Evolutionary conservation across 768 basidiomycete species (phyloP).

Genomic region (Leucosporidium creatinivorum): DNA sequence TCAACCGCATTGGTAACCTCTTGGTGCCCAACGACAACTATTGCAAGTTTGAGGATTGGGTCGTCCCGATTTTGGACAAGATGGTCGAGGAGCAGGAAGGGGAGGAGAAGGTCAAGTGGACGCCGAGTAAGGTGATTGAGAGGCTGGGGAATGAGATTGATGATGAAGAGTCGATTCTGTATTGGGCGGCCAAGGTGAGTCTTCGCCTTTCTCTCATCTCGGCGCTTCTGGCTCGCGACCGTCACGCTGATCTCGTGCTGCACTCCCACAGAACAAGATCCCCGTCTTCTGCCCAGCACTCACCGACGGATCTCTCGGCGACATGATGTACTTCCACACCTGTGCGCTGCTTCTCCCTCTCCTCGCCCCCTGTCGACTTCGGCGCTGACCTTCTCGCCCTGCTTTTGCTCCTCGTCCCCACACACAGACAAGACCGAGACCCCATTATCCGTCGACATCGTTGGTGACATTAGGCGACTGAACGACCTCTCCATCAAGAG

Average conservation of each 20-base stretch:
- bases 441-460: constrained; percentile 76
- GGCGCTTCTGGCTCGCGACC: not conserved
- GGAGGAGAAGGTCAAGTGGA: constrained; percentile 63
- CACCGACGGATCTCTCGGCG: constrained; percentile 95
- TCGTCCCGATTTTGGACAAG: constrained; percentile 81
- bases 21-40: constrained; percentile 97
- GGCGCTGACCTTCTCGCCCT: not conserved
- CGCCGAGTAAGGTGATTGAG: constrained; percentile 86
- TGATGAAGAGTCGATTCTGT: constrained; percentile 94
- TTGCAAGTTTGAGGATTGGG: constrained; percentile 99
- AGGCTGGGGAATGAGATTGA: constrained; percentile 95
- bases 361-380: not conserved
- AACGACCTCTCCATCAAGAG: constrained; percentile 84
- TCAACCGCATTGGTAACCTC: constrained; percentile 96
- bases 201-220: too few relatives aligned
- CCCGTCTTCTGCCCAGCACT: constrained; percentile 98
- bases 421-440: constrained; percentile 35
- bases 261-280: constrained; percentile 70
- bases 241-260: not conserved
- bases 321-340: constrained; percentile 99
- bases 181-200: constrained; percentile 97
- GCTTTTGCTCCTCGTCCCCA: not conserved
- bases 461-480: constrained; percentile 80
- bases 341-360: constrained; percentile 65
- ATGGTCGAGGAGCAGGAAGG: constrained; percentile 82